Evolutionary conservation across 495 filamentous ascomycete genomes (phyloP).

Genomic region (Cairneyella variabilis): DNA sequence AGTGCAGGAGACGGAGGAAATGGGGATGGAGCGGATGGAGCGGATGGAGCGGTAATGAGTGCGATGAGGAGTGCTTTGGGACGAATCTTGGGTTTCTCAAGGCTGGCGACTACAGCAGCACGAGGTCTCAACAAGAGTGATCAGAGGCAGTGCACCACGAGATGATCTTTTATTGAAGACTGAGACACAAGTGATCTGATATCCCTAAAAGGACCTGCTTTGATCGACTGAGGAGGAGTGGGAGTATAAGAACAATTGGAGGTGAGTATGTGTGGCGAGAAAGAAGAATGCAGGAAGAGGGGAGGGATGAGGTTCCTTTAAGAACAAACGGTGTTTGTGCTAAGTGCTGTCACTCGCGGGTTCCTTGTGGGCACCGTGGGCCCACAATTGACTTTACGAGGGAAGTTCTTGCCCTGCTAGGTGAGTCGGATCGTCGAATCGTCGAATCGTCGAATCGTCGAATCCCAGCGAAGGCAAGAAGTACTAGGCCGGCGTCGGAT

Average conservation of each 20-base stretch:
- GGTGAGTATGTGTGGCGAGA: background rate
- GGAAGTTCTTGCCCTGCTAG: background rate
- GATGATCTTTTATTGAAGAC: slow-evolving; percentile 19
- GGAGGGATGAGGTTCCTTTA: background rate
- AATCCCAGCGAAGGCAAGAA: background rate
- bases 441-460: too few relatives aligned
- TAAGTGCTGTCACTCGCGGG: background rate
- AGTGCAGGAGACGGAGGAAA: background rate
- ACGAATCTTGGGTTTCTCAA: slow-evolving; percentile 10
- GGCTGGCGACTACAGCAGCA: slow-evolving; percentile 23
- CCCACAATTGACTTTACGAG: background rate
- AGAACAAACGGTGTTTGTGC: background rate
- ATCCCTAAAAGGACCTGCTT: slow-evolving; percentile 6
- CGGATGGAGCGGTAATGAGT: background rate
- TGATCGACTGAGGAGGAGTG: background rate
- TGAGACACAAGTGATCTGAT: slow-evolving; percentile 4
- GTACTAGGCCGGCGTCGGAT: slow-evolving; percentile 8
- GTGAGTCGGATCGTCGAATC: too few relatives aligned
- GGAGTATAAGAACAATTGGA: background rate
- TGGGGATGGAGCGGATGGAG: background rate
- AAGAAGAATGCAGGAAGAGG: background rate
- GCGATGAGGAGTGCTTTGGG: background rate
- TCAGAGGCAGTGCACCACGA: slow-evolving; percentile 19
- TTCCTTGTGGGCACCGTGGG: background rate
- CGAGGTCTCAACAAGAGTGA: slow-evolving; percentile 19